Conservation (phyloP, 2,329 filamentous ascomycete species). For the Aspergillus novofumigatus region DNA sequence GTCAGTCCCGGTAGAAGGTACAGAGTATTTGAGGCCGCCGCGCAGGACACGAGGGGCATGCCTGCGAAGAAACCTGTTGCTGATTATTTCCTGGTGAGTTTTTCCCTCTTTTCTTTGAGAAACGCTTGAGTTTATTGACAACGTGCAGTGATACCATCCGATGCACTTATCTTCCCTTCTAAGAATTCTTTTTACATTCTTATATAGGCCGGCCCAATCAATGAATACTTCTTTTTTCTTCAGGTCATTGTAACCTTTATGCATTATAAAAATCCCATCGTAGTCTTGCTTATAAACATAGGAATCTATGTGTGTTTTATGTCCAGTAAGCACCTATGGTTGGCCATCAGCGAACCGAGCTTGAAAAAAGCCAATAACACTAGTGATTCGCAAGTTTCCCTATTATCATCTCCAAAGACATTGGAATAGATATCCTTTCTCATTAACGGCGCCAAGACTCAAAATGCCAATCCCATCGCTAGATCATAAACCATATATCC, state of each 20-base stretch:
- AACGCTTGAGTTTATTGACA: not conserved
- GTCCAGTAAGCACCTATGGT: not conserved
- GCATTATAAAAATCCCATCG: not conserved
- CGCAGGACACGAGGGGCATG: slow-evolving; percentile 95
- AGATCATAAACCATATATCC: not conserved
- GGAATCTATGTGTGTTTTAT: not conserved
- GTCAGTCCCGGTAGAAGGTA: slow-evolving; percentile 82
- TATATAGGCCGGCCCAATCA: slow-evolving; percentile 10
- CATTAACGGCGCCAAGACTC: not conserved
- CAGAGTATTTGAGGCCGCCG: slow-evolving; percentile 91
- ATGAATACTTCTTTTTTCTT: not conserved
- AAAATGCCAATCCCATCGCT: not conserved
- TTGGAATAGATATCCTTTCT: too few species aligned
- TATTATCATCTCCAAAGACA: too few species aligned
- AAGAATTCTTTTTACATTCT: slow-evolving; percentile 1
- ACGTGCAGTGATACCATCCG: slow-evolving; percentile 5
- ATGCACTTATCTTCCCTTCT: slow-evolving; percentile 2
- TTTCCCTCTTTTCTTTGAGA: not conserved
- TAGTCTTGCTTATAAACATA: not conserved
- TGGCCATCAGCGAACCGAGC: not conserved
- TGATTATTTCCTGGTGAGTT: slow-evolving; percentile 77
- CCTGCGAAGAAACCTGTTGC: slow-evolving; percentile 97
- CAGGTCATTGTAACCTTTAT: not conserved
- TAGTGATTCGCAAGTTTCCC: too few species aligned
- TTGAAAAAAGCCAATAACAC: too few species aligned